Percentiles rank a stretch among this genome's conserved stretches.
These are phyloP conservation scores for Globisporangium recalcitrans DNA, from an alignment of 352 stramenopile species.

Conservation along the genomic window DNA sequence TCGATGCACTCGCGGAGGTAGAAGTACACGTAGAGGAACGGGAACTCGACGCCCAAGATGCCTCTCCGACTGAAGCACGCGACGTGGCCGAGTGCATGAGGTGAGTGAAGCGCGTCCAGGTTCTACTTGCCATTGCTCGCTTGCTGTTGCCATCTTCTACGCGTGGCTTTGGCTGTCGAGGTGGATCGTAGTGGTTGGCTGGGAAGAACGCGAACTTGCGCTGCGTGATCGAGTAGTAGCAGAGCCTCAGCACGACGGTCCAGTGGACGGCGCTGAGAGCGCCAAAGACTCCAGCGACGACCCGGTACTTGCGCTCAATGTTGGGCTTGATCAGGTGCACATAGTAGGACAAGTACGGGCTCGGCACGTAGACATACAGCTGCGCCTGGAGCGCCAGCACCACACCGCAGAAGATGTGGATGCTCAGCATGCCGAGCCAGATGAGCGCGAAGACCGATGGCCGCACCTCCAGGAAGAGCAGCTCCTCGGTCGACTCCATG, in stretches of 20 bases:
- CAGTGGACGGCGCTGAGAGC: constrained; percentile 22
- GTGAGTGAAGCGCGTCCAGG: background rate
- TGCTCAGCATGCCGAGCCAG: constrained; percentile 24
- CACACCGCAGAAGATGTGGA: constrained; percentile 18
- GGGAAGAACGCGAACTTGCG: constrained; percentile 21
- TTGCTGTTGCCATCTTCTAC: background rate
- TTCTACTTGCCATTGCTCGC: background rate
- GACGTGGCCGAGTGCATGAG: constrained; percentile 5
- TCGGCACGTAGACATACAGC: constrained; percentile 25
- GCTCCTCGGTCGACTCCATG: constrained; percentile 14
- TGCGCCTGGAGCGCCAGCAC: constrained; percentile 21
- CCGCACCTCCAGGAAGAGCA: constrained; percentile 18
- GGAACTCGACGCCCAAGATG: constrained; percentile 30
- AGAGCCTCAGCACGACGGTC: constrained; percentile 18
- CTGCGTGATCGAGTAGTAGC: constrained; percentile 18
- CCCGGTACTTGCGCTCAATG: constrained; percentile 19
- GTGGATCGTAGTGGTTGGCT: constrained; percentile 1
- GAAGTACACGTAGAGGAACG: constrained; percentile 29
- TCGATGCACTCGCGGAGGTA: constrained; percentile 35
- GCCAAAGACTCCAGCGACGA: constrained; percentile 24
- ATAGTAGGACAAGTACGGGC: constrained; percentile 22
- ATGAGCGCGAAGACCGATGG: constrained; percentile 13
- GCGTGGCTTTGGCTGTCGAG: background rate
- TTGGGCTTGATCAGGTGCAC: constrained; percentile 19
- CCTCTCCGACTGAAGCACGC: constrained; percentile 18